Percentiles rank a stretch among this genome's conserved stretches.
Conservation (phyloP, 345 rosid species). For the Populus nigra region DNA sequence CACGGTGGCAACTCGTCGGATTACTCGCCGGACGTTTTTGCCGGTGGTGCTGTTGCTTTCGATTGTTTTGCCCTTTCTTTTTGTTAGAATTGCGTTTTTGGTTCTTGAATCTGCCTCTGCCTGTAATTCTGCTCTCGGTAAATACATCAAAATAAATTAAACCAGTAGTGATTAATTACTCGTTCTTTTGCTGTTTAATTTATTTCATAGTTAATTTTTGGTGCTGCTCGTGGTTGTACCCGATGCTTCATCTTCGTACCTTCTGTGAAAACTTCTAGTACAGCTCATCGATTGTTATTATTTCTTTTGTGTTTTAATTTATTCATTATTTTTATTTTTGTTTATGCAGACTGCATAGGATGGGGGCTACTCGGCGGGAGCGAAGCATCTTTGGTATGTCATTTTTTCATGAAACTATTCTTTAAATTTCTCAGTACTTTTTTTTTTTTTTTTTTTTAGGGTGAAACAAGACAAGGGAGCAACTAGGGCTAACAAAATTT, state of each 20-base stretch:
- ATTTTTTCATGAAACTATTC: conserved; percentile 9
- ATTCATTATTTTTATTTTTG: not conserved
- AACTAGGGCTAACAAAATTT: too few species aligned
- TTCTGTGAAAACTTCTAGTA: not conserved
- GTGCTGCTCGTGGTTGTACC: not conserved
- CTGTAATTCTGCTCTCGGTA: conserved; percentile 62
- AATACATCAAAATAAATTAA: not conserved
- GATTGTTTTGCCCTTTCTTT: conserved; percentile 56
- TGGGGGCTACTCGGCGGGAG: conserved; percentile 62
- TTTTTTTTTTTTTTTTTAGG: not conserved
- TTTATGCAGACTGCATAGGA: conserved; percentile 60
- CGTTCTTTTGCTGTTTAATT: not conserved
- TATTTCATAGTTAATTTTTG: not conserved
- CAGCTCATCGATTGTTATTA: not conserved
- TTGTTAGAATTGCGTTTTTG: conserved; percentile 67
- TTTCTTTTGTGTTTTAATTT: not conserved
- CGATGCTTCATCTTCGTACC: too few species aligned
- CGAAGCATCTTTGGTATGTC: conserved; percentile 61
- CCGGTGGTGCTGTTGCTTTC: conserved; percentile 55
- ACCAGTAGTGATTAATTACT: not conserved
- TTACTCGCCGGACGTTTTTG: conserved; percentile 48
- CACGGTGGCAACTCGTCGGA: conserved; percentile 45
- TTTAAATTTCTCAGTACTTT: too few species aligned
- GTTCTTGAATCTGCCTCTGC: conserved; percentile 71
- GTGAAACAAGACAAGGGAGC: not conserved